Base-by-base conservation (phyloP, 2,329 filamentous ascomycete genomes). In the Cadophora gregata region DNA sequence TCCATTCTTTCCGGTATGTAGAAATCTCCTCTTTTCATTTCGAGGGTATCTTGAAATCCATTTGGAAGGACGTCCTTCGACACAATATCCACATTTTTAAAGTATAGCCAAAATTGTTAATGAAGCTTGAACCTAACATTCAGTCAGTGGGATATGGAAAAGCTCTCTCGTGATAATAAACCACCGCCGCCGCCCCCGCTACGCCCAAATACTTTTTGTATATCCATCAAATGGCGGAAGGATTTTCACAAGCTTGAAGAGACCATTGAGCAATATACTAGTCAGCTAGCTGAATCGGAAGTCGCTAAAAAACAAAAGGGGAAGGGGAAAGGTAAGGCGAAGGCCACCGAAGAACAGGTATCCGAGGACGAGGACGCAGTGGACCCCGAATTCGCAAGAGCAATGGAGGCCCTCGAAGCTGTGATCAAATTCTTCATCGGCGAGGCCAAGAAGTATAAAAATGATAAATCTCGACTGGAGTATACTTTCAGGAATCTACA, bases 401-500 rank as follows among this genome's bases (percentile, higher is more conserved):
- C 14, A n/a, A n/a, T 33, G 14, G 3, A 10, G 27, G 25, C 27
- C n/a, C 50, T 53, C 4, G 50, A 53, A n/a, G 12, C 27, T 31
- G 27, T 53, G 24, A 53, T 53, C 50, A 10, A 33, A 7, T 53
- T 53, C 50, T 53, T 53, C 14, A 14, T 25, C 7, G 14, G n/a
- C 4, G 25, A 53, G 27, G 25, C 25, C 14, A 5, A 19, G 14
- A 53, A 29, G 50, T 25, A 33, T 33, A n/a, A 53, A 5, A 6
- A 33, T 4, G 50, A 53, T 31, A 31, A 19, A 16, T 4, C 5
- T n/a, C 50, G 50, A n/a, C 19, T 19, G 14, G 50, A 33, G 7
- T 53, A 53, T 27, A 53, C 27, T 4, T 29, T 53, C 4, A 53
- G 50, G 19, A 53, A 53, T n/a, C 50, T 53, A 14, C 50, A 53